phyloP scores from a whole-genome alignment of 257 asterid genomes.

The Knoxia roxburghii region DNA sequence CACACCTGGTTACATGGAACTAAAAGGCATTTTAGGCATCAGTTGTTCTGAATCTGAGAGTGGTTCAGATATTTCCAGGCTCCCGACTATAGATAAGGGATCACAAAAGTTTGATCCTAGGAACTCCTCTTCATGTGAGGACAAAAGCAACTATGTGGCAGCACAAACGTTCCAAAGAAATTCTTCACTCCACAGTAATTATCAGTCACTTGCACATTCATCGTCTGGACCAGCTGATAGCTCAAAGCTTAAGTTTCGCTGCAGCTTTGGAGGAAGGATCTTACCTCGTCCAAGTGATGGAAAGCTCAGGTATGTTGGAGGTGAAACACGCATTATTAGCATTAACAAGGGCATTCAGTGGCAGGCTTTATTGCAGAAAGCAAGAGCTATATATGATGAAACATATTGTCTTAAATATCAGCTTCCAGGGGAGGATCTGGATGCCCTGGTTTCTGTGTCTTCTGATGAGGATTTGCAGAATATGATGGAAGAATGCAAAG shows the following conservation, averaged over 20 bases:
- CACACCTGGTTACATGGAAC: conserved; percentile 55
- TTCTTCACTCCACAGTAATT: conserved; percentile 39
- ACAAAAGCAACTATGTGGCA: conserved; percentile 35
- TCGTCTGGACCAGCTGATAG: conserved; percentile 58
- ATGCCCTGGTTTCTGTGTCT: conserved; percentile 82
- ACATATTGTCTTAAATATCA: conserved; percentile 70
- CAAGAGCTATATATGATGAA: conserved; percentile 46
- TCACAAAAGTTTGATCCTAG: conserved; percentile 32
- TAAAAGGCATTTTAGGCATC: conserved; percentile 51
- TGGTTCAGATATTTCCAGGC: conserved; percentile 58
- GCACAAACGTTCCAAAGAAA: conserved; percentile 27
- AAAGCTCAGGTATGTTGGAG: conserved; percentile 89
- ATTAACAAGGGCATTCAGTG: conserved; percentile 65
- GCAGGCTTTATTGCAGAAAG: conserved; percentile 61
- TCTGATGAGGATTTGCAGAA: conserved; percentile 81
- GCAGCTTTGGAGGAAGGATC: conserved; percentile 90
- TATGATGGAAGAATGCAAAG: conserved; percentile 88
- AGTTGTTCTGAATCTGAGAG: conserved; percentile 48
- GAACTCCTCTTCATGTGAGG: conserved; percentile 37
- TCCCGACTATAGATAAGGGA: conserved; percentile 27
- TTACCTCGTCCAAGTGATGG: conserved; percentile 94
- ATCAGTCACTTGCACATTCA: conserved; percentile 27
- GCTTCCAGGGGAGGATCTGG: conserved; percentile 96
- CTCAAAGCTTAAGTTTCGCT: conserved; percentile 65
- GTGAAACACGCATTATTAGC: conserved; percentile 83